Base-by-base conservation (phyloP, 148 eudicot species). In the Heliosperma pusillum region DNA sequence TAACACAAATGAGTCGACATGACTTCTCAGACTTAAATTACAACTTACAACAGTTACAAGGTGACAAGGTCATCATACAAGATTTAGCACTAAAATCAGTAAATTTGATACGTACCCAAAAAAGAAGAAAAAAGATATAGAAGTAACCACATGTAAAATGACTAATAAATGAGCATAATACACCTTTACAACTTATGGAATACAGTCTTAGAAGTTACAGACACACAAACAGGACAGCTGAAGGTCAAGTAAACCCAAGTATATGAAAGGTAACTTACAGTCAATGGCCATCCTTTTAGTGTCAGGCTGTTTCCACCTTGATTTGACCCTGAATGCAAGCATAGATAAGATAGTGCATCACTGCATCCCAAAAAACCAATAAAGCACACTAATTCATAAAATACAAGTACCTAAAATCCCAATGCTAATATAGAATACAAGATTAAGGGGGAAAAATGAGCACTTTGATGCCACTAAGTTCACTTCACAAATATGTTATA, bases 201-300 rank as follows among this genome's bases (percentile, higher is more conserved):
- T 15, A 71, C 11, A 4, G 40, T 8, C 22, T 63, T n/a, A 21
- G 20, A 42, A 22, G 33, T 21, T 20, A 73, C 33, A 13, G 36
- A 26, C 9, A 25, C 2, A 27, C 19, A 17, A 25, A 74, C 19
- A 63, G 19, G 57, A 26, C 66, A 27, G 15, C 24, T 15, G 42
- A 57, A 30, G 24, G 27, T 56, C 9, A 36, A 36, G 42, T 36
- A 36, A 36, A 29, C 30, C 30, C 30, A 65, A 25, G 52, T 16
- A 7, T 21, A 70, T 58, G 66, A 5, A 72, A 71, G 45, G 8
- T 42, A 70, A 79, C 91, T 85, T 81, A 90, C 96, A 26, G 92
- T 87, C 70, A 90, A 76, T 26, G 96, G 96, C 92, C 90, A 88
- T 66, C 92, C 96, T 84, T 87, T 88, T 66, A 90, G 69, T n/a